Conservation (phyloP, 805 yeast species). For the Starmerella potacharoeniae region DNA sequence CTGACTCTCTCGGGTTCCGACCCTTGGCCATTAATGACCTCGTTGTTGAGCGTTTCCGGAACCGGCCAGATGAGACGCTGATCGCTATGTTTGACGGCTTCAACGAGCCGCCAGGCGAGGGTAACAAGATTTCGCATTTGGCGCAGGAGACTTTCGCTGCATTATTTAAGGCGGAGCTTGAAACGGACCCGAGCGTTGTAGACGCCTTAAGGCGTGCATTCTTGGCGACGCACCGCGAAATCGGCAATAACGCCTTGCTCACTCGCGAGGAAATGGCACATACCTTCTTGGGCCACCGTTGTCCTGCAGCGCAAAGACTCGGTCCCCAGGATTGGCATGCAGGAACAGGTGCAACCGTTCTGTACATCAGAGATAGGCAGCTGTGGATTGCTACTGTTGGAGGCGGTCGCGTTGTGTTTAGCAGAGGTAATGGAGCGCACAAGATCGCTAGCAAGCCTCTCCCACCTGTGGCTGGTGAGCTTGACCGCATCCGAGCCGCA, state of each 20-base stretch:
- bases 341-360: conserved; percentile 77
- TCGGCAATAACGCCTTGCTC: conserved; percentile 40
- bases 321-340: conserved; percentile 58
- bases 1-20: conserved; percentile 69
- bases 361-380: conserved; percentile 60
- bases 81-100: conserved; percentile 82
- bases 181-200: conserved; percentile 42
- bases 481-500: conserved; percentile 64
- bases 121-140: conserved; percentile 46
- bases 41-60: conserved; percentile 77
- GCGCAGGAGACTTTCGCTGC: conserved; percentile 62
- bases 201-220: conserved; percentile 79
- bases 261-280: conserved; percentile 26
- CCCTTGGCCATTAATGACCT: conserved; percentile 68
- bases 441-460: conserved; percentile 77
- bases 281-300: conserved; percentile 40
- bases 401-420: conserved; percentile 71
- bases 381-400: conserved; percentile 83
- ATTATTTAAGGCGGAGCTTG: conserved; percentile 56
- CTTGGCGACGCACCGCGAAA: conserved; percentile 65
- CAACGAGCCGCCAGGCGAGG: conserved; percentile 31
- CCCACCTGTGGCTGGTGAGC: conserved; percentile 56
- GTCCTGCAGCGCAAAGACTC: conserved; percentile 42
- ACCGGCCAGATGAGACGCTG: conserved; percentile 68
- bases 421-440: conserved; percentile 72